Evolutionary conservation across 108 stramenopile species (phyloP).

Genomic region (Cyclostephanos invisitatus): DNA sequence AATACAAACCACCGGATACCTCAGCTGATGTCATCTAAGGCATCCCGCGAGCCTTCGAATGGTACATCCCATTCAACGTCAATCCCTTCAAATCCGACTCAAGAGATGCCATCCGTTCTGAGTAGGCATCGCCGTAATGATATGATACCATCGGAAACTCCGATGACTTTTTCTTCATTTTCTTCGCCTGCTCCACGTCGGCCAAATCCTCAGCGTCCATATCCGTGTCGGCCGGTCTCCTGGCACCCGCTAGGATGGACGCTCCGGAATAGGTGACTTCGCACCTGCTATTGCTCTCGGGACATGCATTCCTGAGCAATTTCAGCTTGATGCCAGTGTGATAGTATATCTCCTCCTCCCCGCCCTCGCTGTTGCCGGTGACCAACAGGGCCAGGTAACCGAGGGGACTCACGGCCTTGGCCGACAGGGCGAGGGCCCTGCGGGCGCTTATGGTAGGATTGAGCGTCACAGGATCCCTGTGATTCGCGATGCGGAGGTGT

Average conservation of each 20-base stretch:
- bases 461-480: slow-evolving; percentile 73
- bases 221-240: slow-evolving; percentile 10
- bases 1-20: too few relatives aligned
- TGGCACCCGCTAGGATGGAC: slow-evolving; percentile 43
- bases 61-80: slow-evolving; percentile 58
- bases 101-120: slow-evolving; percentile 43
- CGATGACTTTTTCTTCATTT: slow-evolving; percentile 30
- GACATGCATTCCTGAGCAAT: slow-evolving; percentile 28
- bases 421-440: slow-evolving; percentile 41
- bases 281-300: slow-evolving; percentile 14
- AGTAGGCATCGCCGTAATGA: slow-evolving; percentile 58
- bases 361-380: slow-evolving; percentile 27
- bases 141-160: slow-evolving; percentile 47
- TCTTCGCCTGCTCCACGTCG: slow-evolving; percentile 34
- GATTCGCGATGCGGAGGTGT: slow-evolving; percentile 74
- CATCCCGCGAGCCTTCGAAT: neutral
- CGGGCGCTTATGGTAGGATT: slow-evolving; percentile 63
- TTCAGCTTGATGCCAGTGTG: slow-evolving; percentile 68
- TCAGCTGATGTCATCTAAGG: neutral
- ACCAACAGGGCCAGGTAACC: slow-evolving; percentile 44
- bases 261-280: slow-evolving; percentile 40
- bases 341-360: slow-evolving; percentile 59
- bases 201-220: slow-evolving; percentile 40
- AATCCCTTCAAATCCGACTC: slow-evolving; percentile 30
- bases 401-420: slow-evolving; percentile 41